phyloP scores from a whole-genome alignment of 139 green algal genomes.

The Penium margaritaceum region DNA sequence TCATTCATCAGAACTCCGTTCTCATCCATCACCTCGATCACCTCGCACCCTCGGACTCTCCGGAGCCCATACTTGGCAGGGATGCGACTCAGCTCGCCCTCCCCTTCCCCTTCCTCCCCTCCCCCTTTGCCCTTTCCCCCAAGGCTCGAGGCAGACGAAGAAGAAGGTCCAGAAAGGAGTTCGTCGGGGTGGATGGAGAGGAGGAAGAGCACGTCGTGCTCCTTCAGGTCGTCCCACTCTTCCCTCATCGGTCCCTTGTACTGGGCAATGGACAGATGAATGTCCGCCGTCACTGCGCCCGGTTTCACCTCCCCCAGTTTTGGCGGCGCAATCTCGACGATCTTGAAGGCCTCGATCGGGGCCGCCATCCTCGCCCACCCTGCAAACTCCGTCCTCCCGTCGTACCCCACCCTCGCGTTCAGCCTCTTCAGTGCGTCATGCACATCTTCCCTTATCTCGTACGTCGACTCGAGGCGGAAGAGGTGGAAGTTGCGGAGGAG shows the following conservation, averaged over 20 bases:
- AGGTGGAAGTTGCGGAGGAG: conserved; percentile 95
- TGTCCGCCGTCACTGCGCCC: conserved; percentile 65
- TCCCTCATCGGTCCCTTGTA: conserved; percentile 57
- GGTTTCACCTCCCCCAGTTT: conserved; percentile 81
- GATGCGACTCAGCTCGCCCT: conserved; percentile 8
- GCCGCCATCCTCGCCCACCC: conserved; percentile 89
- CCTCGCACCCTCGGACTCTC: conserved; percentile 78
- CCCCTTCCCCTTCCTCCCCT: not conserved
- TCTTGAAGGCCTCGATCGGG: conserved; percentile 60
- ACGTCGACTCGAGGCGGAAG: conserved; percentile 89
- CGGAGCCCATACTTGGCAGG: conserved; percentile 62
- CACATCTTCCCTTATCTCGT: conserved; percentile 93
- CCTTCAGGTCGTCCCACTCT: conserved; percentile 86
- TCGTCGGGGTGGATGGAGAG: conserved; percentile 52
- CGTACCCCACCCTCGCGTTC: conserved; percentile 18
- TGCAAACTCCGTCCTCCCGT: conserved; percentile 22
- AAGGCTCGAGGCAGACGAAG: too few species aligned
- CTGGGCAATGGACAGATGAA: conserved; percentile 60
- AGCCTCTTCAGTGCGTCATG: conserved; percentile 71
- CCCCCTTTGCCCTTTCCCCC: too few species aligned
- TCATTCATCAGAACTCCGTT: conserved; percentile 84
- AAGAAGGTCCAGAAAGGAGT: conserved; percentile 1
- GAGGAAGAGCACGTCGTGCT: conserved; percentile 95
- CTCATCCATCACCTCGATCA: conserved; percentile 65
- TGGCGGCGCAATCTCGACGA: conserved; percentile 69